A percentile compares a stretch with the other conserved stretches of the same genome.
These are phyloP conservation scores for Trichoderma polysporum DNA, from an alignment of 2,329 filamentous ascomycete species.

Conservation along the genomic window DNA sequence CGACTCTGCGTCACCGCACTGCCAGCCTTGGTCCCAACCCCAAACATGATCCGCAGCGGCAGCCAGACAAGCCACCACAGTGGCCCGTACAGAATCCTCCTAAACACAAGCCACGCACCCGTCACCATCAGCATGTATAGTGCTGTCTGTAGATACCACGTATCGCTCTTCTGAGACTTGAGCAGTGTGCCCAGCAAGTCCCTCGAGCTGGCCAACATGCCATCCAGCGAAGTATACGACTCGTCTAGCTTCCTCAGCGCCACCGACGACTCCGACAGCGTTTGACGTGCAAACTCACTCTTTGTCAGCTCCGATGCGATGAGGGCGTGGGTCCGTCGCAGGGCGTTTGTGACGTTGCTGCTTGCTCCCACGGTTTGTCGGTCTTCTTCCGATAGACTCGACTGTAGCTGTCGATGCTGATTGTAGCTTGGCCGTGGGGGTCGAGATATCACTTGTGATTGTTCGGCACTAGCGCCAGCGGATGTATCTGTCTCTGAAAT, in stretches of 20 bases:
- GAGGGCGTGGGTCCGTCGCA: constrained; percentile 81
- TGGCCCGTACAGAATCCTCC: constrained; percentile 83
- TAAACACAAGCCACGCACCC: constrained; percentile 80
- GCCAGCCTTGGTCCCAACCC: constrained; percentile 55
- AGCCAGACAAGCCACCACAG: constrained; percentile 86
- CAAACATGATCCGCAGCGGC: constrained; percentile 69
- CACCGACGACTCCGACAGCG: constrained; percentile 77
- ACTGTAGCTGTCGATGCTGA: constrained; percentile 34
- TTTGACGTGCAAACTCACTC: constrained; percentile 87
- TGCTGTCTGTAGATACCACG: constrained; percentile 92
- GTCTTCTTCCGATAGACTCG: constrained; percentile 59
- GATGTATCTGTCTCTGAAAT: constrained; percentile 36
- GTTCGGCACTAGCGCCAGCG: constrained; percentile 23
- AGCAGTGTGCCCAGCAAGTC: constrained; percentile 77
- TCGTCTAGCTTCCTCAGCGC: constrained; percentile 79
- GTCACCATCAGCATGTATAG: constrained; percentile 79
- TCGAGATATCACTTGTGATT: constrained; percentile 16
- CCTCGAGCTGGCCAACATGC: constrained; percentile 70
- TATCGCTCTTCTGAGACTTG: constrained; percentile 90
- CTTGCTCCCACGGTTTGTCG: constrained; percentile 74
- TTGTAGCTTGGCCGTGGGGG: constrained; percentile 27
- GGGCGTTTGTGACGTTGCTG: constrained; percentile 77
- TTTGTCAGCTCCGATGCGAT: constrained; percentile 82
- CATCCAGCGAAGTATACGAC: constrained; percentile 76
- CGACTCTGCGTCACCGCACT: constrained; percentile 43